Base-by-base conservation (phyloP, 192 early-diverging fungal genomes). In the Mortierella hygrophila region DNA sequence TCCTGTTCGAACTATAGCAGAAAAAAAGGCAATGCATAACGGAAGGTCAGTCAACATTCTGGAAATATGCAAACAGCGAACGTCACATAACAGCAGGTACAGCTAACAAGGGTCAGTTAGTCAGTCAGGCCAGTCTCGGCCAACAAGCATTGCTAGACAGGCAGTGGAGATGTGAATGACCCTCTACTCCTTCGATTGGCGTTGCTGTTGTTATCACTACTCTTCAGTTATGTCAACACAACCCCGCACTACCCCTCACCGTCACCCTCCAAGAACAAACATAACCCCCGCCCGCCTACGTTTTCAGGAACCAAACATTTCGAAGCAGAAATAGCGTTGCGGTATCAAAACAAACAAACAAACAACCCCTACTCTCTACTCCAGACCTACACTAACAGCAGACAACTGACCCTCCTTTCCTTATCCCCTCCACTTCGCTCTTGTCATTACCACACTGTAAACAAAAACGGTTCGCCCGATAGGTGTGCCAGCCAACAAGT, bases 1-100 rank as follows among this genome's bases (percentile, higher is more conserved):
- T 85, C 16, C 77, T 69, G 41, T 78, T 84, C 37, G 77, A 3
- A 13, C 82, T 84, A 78, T 20, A 23, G 18, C 8, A 54, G 29
- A 47, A 47, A 26, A 37, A 55, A 49, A 47, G 7, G 46, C 46
- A 49, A 74, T 32, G 42, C 41, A 44, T 10, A 65, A 65, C 10
- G 23, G 60, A 65, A 15, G 60, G 60, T 65, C 60, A 65, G 60
- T 65, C 60, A 32, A 13, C 13, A 65, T 65, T 65, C 26, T 15
- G 52, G 4, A 55, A 23, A 55, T 23, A 55, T 15, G 29, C 26
- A 65, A 18, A 21, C 18, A 52, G 49, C 10, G 60, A 65, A 9
- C 11, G 9, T 65, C 2, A 29, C 29, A 65, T 65, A 42, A 29
- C 13, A 42, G 16, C 18, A 46, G 13, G 49, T 52, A 21, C 60